Evolutionary conservation across 495 filamentous ascomycete genomes (phyloP), one percentile per base, ranked within the genome.

Genomic region (Hypoxylon fuscum): DNA sequence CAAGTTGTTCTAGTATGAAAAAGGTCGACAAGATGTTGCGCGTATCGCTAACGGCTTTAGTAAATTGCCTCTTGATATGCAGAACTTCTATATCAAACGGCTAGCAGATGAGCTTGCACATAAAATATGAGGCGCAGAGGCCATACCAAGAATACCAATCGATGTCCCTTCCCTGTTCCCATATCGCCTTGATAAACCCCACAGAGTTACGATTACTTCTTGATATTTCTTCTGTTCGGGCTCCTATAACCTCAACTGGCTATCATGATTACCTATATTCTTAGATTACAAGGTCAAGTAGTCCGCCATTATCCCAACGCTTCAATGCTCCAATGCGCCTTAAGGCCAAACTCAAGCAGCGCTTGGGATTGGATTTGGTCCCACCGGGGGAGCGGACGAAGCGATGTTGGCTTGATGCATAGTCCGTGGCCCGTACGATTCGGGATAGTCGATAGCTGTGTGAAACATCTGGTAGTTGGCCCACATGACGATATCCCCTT

Each of bases 11-110:
- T 6, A 66, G 63, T 96, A 95, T 66, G 90, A 95, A 72, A 91
- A 89, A 64, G 90, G 88, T 1, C 80, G 94, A 25, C 79, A 81
- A 46, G 90, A 92, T 63, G 70, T 96, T 10, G 82, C 83, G 15
- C 87, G 82, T 57, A 88, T 96, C 23, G 73, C 75, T 1, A 86
- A 85, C 63, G 80, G 82, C 7, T 94, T 96, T 68, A 79, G 85
- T 20, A 81, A 79, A 22, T 49, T 94, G 42, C 89, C 92, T 29
- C 64, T 70, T 53, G 87, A 89, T 54, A 85, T 88, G 63, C 81
- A 81, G 32, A 78, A 78, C 40, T 96, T 96, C 67, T 96, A 96
- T 75, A 64, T 96, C 55, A 74, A 86, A 68, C 82, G 91, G 55
- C 74, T 96, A 54, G 91, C 81, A 2, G 82, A 86, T 46, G 93